These are phyloP conservation scores for Caryopteris hybrid DNA, from an alignment of 305 asterid genomes.

Conservation along the genomic window DNA sequence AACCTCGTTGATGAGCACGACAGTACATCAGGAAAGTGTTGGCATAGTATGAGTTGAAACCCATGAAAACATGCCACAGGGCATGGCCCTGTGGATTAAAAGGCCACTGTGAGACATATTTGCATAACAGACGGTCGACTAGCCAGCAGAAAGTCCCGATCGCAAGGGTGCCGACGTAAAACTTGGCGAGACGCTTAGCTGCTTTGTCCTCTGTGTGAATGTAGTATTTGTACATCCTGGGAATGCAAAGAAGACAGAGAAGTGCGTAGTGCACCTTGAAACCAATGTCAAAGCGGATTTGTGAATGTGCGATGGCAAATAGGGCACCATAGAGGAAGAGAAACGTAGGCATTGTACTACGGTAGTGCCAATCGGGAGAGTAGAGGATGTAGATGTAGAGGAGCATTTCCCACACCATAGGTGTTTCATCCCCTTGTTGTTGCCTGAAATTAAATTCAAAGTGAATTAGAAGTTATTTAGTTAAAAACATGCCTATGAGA, in stretches of 20 bases:
- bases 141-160: slow-evolving; percentile 62
- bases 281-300: slow-evolving; percentile 53
- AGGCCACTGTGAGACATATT: slow-evolving; percentile 40
- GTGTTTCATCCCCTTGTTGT: slow-evolving; percentile 94
- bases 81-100: slow-evolving; percentile 89
- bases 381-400: slow-evolving; percentile 81
- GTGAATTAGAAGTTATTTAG: not conserved
- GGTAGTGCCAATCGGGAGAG: slow-evolving; percentile 96
- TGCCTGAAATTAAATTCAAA: slow-evolving; percentile 48
- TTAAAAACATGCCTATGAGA: not conserved
- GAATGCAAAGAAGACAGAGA: slow-evolving; percentile 88
- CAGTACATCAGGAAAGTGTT: slow-evolving; percentile 82
- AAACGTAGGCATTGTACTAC: slow-evolving; percentile 91
- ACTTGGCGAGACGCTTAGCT: slow-evolving; percentile 72
- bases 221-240: slow-evolving; percentile 85
- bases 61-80: slow-evolving; percentile 79
- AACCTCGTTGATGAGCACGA: slow-evolving; percentile 84
- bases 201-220: slow-evolving; percentile 66
- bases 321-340: slow-evolving; percentile 73
- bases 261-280: slow-evolving; percentile 79
- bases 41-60: slow-evolving; percentile 78
- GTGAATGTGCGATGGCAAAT: slow-evolving; percentile 72
- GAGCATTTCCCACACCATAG: slow-evolving; percentile 99
- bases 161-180: slow-evolving; percentile 50
- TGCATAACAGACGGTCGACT: slow-evolving; percentile 62